phyloP scores from a whole-genome alignment of 495 filamentous ascomycete genomes.

The Podospora pseudoanserina region DNA sequence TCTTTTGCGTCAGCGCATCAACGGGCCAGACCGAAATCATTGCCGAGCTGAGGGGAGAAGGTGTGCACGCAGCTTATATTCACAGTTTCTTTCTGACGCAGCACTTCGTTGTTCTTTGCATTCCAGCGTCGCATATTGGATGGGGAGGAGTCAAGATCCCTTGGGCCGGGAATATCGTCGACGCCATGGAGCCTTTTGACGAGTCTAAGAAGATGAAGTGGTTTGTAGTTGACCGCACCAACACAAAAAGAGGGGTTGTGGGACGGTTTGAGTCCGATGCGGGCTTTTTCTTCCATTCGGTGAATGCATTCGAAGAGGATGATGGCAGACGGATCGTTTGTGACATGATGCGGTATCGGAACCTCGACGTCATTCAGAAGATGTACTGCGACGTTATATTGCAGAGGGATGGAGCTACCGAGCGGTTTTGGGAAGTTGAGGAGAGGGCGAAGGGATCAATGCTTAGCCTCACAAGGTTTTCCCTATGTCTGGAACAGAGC shows the following conservation, averaged over 20 bases:
- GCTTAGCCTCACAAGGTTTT: constrained; percentile 43
- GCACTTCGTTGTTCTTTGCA: constrained; percentile 63
- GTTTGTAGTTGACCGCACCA: constrained; percentile 63
- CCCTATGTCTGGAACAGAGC: neutral
- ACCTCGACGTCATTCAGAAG: constrained; percentile 50
- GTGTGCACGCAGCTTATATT: constrained; percentile 53
- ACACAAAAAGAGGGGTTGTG: constrained; percentile 50
- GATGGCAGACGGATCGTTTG: constrained; percentile 37
- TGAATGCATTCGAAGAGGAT: constrained; percentile 67
- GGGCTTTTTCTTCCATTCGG: constrained; percentile 72
- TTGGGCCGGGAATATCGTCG: constrained; percentile 55
- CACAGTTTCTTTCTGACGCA: constrained; percentile 69
- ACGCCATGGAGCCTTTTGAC: constrained; percentile 54
- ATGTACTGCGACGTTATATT: constrained; percentile 61
- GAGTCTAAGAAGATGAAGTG: constrained; percentile 52
- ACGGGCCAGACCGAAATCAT: constrained; percentile 67
- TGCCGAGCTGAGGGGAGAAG: constrained; percentile 53
- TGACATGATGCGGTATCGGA: constrained; percentile 55
- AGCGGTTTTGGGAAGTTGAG: constrained; percentile 30
- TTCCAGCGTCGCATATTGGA: constrained; percentile 51
- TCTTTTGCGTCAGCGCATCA: constrained; percentile 58
- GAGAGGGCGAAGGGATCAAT: constrained; percentile 36
- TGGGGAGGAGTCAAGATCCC: constrained; percentile 49
- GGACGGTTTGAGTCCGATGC: constrained; percentile 55
- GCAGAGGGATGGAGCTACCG: constrained; percentile 29